Conservation (phyloP, 1,284 basidiomycete genomes). For the Taiwanofungus camphoratus region DNA sequence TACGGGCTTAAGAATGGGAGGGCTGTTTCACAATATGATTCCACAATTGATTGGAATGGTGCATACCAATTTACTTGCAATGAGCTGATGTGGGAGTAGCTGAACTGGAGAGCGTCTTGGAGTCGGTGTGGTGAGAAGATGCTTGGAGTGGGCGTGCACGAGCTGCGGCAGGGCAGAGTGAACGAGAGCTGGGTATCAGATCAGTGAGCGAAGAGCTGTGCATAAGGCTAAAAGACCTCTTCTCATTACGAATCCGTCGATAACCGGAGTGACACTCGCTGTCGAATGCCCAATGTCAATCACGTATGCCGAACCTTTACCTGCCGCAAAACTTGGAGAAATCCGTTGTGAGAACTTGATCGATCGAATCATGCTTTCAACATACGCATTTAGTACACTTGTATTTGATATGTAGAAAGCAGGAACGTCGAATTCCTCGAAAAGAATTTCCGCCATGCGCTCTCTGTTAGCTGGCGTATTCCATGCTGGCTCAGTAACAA, state of each 20-base stretch:
- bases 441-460: slow-evolving; percentile 93
- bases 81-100: slow-evolving; percentile 81
- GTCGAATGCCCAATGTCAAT: slow-evolving; percentile 90
- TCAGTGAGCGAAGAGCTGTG: not conserved
- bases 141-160: slow-evolving; percentile 68
- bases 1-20: slow-evolving; percentile 45
- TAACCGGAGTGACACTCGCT: slow-evolving; percentile 90
- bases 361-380: slow-evolving; percentile 9
- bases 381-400: slow-evolving; percentile 91
- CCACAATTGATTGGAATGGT: not conserved
- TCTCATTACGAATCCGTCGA: slow-evolving; percentile 95
- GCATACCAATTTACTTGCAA: slow-evolving; percentile 68
- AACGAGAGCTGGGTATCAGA: slow-evolving; percentile 47
- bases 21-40: not conserved
- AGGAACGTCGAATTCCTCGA: slow-evolving; percentile 92
- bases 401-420: slow-evolving; percentile 98
- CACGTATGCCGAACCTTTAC: slow-evolving; percentile 93
- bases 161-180: slow-evolving; percentile 72
- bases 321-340: slow-evolving; percentile 78
- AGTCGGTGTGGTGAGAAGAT: slow-evolving; percentile 48
- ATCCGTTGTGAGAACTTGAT: not conserved
- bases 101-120: slow-evolving; percentile 51
- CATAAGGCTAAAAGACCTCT: slow-evolving; percentile 59
- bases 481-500: slow-evolving; percentile 96
- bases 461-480: slow-evolving; percentile 88